A percentile compares a stretch with the other conserved stretches of the same genome.
Conservation (phyloP, 2,329 filamentous ascomycete genomes). For the Camillea tinctor region DNA sequence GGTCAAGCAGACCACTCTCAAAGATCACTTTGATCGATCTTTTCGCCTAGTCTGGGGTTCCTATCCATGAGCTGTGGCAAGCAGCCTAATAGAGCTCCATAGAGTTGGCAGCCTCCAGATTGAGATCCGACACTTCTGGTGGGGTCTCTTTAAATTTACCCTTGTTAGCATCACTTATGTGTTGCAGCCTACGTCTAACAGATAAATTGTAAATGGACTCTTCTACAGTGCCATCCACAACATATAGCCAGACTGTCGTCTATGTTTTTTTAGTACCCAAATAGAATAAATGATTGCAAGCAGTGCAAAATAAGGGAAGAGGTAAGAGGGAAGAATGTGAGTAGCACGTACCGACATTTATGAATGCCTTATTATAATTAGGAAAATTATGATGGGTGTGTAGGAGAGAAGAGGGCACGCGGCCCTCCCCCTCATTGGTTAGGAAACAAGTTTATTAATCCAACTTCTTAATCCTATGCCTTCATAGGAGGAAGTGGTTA, state of each 20-base stretch:
- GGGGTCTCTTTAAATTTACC: slow-evolving; percentile 41
- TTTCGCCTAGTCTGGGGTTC: slow-evolving; percentile 71
- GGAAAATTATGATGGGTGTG: too few relatives aligned
- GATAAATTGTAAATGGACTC: slow-evolving; percentile 89
- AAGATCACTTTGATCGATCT: slow-evolving; percentile 74
- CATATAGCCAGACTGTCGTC: slow-evolving; percentile 94
- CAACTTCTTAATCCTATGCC: too few relatives aligned
- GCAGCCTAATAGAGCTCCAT: slow-evolving; percentile 75
- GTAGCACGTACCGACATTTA: too few relatives aligned
- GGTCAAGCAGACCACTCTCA: slow-evolving; percentile 88
- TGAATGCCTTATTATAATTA: too few relatives aligned
- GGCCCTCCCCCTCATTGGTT: too few relatives aligned
- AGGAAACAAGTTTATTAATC: too few relatives aligned
- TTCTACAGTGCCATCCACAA: slow-evolving; percentile 88
- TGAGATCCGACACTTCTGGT: slow-evolving; percentile 54
- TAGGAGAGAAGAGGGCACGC: too few relatives aligned
- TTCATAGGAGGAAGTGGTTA: too few relatives aligned
- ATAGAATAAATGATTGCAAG: too few relatives aligned
- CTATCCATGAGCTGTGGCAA: slow-evolving; percentile 69
- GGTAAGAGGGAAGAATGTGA: too few relatives aligned
- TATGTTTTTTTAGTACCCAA: too few relatives aligned
- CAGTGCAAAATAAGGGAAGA: too few relatives aligned
- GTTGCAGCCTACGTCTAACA: slow-evolving; percentile 72
- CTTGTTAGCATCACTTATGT: slow-evolving; percentile 57
- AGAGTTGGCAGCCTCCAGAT: slow-evolving; percentile 80